These are phyloP conservation scores for Triticum urartu DNA, from an alignment of 176 grass and related monocot genomes.

Conservation along the genomic window DNA sequence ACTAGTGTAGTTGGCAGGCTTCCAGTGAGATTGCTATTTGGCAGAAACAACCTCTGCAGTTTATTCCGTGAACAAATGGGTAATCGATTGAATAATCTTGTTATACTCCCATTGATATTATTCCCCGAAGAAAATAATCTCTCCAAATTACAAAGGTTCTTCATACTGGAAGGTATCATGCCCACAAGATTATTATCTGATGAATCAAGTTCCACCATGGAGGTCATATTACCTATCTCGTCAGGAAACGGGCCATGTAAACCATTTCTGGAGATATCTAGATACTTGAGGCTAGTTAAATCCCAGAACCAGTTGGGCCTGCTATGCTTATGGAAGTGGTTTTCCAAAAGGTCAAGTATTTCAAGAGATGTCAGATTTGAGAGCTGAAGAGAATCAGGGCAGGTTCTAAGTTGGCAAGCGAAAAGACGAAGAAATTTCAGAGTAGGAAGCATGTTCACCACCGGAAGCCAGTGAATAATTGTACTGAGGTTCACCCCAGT, in stretches of 20 bases:
- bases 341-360: neutral
- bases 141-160: no score
- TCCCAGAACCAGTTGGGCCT: neutral
- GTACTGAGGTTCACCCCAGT: neutral
- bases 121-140: no score
- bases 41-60: neutral
- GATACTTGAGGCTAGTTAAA: neutral
- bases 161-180: no score
- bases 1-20: neutral
- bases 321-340: neutral
- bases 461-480: neutral
- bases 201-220: no score
- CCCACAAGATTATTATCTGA: no score
- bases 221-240: no score
- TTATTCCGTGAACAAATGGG: no score
- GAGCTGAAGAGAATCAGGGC: neutral
- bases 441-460: neutral
- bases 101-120: no score
- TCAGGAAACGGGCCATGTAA: no score
- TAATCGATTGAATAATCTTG: no score
- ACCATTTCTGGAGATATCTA: neutral
- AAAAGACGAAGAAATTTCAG: neutral
- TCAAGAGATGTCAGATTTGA: neutral
- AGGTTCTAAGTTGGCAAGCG: neutral
- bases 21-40: neutral